These are phyloP conservation scores for Pichia sp. DNA, from an alignment of 1,139 yeast species.

Conservation along the genomic window DNA sequence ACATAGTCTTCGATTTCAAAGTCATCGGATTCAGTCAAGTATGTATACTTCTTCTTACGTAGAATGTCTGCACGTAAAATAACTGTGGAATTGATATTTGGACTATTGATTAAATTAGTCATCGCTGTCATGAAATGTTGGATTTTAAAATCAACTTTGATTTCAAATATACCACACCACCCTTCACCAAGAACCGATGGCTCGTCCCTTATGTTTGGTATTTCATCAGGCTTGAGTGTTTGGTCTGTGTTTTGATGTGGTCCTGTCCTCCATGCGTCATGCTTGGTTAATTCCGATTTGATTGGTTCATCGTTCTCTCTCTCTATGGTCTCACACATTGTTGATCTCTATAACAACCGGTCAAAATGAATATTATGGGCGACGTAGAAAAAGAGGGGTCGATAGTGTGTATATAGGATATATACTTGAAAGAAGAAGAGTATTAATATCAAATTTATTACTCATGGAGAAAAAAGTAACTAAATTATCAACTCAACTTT, in stretches of 20 bases:
- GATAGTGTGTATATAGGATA: no score
- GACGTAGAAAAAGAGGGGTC: no score
- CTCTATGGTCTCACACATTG: not conserved
- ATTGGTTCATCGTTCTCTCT: not conserved
- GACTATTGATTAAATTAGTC: conserved; percentile 78
- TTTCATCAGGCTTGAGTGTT: conserved; percentile 28
- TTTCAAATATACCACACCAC: conserved; percentile 62
- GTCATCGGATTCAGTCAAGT: conserved; percentile 17
- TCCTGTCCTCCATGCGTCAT: conserved; percentile 23
- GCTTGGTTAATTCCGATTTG: conserved; percentile 17
- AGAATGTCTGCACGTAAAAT: conserved; percentile 86
- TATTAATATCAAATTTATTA: no score
- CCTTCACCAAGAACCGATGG: conserved; percentile 55
- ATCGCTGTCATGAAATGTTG: conserved; percentile 72
- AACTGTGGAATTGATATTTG: conserved; percentile 90
- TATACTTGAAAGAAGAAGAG: no score
- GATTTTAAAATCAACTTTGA: conserved; percentile 43
- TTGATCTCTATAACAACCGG: not conserved
- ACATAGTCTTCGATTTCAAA: conserved; percentile 24
- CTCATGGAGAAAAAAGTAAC: not conserved
- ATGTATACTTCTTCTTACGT: conserved; percentile 45
- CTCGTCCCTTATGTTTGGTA: conserved; percentile 35
- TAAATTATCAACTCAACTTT: no score
- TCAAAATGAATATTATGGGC: not conserved
- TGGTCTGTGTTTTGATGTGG: conserved; percentile 27